A percentile compares a stretch with the other conserved stretches of the same genome.
Conservation (phyloP, 306 rosid genomes). For the Pueraria montana region DNA sequence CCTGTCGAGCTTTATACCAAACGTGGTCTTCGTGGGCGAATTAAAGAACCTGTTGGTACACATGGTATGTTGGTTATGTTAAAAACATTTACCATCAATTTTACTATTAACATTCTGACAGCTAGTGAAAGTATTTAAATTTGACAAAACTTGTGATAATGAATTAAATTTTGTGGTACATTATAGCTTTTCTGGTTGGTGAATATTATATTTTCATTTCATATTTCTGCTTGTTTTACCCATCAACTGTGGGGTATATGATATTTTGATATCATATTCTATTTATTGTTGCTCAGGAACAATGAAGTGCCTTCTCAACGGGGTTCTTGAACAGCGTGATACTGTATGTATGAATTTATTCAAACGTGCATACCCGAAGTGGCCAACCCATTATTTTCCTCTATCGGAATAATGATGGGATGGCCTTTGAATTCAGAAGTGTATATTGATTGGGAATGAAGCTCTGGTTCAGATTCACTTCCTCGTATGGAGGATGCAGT, state of each 20-base stretch:
- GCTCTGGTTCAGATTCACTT: constrained; percentile 84
- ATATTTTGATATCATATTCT: constrained; percentile 2
- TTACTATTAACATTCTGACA: constrained; percentile 15
- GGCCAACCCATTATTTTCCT: constrained; percentile 75
- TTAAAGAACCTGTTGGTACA: constrained; percentile 96
- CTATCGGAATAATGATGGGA: constrained; percentile 57
- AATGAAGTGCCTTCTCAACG: constrained; percentile 87
- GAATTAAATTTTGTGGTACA: background rate
- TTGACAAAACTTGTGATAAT: background rate
- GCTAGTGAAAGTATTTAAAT: constrained; percentile 7
- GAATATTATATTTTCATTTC: background rate
- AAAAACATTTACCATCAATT: constrained; percentile 23
- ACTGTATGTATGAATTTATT: constrained; percentile 84
- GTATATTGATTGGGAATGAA: constrained; percentile 76
- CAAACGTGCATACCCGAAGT: constrained; percentile 94
- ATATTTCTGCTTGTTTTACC: background rate
- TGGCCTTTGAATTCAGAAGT: constrained; percentile 52
- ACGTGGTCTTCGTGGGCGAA: constrained; percentile 91
- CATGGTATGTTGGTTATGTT: constrained; percentile 82
- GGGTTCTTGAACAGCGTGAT: constrained; percentile 84
- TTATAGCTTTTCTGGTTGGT: background rate
- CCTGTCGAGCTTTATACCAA: constrained; percentile 93
- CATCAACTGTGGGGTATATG: background rate
- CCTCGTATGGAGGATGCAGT: constrained; percentile 44
- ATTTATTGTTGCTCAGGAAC: constrained; percentile 61